Evolutionary conservation across 495 filamentous ascomycete genomes (phyloP), one percentile per base, ranked within the genome.

Genomic region (Daldinia bambusicola): DNA sequence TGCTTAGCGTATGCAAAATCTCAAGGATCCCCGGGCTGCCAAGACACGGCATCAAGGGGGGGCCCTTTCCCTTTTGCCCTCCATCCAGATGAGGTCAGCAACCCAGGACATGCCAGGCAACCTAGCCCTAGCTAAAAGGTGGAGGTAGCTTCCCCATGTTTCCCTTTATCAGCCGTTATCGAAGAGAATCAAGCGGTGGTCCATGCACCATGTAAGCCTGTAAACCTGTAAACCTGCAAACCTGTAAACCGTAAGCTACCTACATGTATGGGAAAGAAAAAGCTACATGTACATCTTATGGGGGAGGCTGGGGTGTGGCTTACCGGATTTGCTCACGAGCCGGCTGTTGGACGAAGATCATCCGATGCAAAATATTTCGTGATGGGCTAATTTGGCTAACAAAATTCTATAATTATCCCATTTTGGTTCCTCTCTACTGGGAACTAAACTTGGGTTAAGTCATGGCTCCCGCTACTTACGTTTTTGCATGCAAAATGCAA

Each of bases 371-470:
- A 58, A 45, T 26, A 62, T 58, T 69, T 66, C 52, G 61, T 62
- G 16, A 41, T 61, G 70, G 66, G 70, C 61, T 75, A 77, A 77
- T 77, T 77, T 75, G 66, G 45, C 40, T 63, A 45, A 67, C 30
- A 45, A 26, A 3, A 26, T 76, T 66, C 75, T 77, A 77, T 72
- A 68, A 74, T 73, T 73, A 73, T 66, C 70, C 70, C 70, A 66
- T 36, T 63, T 69, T 45, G 26, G 36, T 22, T 53, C 37, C 61
- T 58, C 41, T 53, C 34, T 38, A 31, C 32, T 51, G 14, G 36
- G 30, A 36, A 66, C 61, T 73, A 65, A 69, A 61, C 60, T 37
- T 66, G 70, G 74, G 71, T 38, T 76, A 74, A 76, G 20, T 66
- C 51, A 50, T 62, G 50, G 26, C 26, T 26, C 3, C 1, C 1